Evolutionary conservation across 2,329 filamentous ascomycete genomes (phyloP), one percentile per base, ranked within the genome.

Genomic region (Talaromyces sp.): DNA sequence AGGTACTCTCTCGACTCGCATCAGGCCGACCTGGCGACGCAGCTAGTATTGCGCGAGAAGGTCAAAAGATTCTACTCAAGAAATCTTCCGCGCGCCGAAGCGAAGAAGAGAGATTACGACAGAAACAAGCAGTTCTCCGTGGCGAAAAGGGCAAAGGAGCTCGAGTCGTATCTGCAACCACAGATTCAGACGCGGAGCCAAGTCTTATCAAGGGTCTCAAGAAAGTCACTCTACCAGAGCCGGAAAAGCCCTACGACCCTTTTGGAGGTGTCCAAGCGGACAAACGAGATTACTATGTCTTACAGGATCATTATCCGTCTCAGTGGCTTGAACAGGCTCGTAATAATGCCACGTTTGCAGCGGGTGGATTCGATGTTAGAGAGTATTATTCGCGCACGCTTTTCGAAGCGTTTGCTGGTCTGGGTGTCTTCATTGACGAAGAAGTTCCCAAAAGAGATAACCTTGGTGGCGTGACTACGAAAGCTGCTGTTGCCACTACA

Each of bases 331-430:
- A 90, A 53, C 82, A 82, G 27, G 85, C 88, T 36, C 86, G 88
- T 65, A 85, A 86, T 47, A 89, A 93, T 73, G 79, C 84, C 2
- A 83, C 85, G 53, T 88, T 90, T 73, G 81, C 85, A 61, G 91
- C 91, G 17, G 93, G 93, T 36, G 96, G 95, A 0, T 98, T 96
- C 78, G 89, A 89, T 72, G 82, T 94, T 51, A 82, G 86, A 38
- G 93, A 97, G 74, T 98, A 95, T 74, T 91, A 92, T 72, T 84
- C 88, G 7, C 84, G 93, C 27, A 89, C 91, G 27, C 81, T 99
- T 74, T 91, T 92, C 67, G 93, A 97, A 74, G 93, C 94, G 0
- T 98, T 97, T 78, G 88, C 91, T 0, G 95, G 96, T 0, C 77
- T 99, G 67, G 92, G 91, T 0, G 91, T 96, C 49, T 96, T 96